These are phyloP conservation scores for Dothideomycetes sp. DNA, from an alignment of 2,329 filamentous ascomycete species.

Conservation along the genomic window DNA sequence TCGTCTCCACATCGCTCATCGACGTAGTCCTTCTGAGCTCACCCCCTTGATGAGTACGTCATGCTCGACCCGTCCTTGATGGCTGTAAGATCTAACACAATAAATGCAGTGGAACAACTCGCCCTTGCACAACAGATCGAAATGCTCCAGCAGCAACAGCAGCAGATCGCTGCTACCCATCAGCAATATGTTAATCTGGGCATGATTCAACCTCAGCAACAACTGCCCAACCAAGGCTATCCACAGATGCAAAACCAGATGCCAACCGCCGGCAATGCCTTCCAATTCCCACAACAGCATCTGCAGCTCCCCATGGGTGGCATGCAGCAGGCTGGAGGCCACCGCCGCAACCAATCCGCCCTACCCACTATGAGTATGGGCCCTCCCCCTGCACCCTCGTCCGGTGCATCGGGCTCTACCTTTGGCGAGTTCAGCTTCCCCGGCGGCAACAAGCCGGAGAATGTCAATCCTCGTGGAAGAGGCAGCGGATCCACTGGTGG, in stretches of 20 bases:
- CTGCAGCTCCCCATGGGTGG: conserved; percentile 53
- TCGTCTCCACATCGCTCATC: conserved; percentile 92
- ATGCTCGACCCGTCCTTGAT: conserved; percentile 2
- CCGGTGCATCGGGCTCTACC: conserved; percentile 63
- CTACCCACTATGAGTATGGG: conserved; percentile 87
- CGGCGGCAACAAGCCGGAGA: conserved; percentile 36
- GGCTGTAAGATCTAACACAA: no score
- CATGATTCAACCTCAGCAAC: conserved; percentile 79
- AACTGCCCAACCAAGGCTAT: conserved; percentile 60
- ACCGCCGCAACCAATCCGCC: conserved; percentile 96
- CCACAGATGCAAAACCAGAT: conserved; percentile 71
- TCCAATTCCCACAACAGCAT: conserved; percentile 77
- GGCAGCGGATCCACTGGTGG: conserved; percentile 56
- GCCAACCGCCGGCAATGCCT: conserved; percentile 57
- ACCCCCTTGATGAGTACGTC: conserved; percentile 95
- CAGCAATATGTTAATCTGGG: conserved; percentile 98
- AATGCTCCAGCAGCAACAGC: conserved; percentile 91
- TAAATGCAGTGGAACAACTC: conserved; percentile 96
- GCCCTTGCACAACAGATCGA: conserved; percentile 98
- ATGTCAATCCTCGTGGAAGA: conserved; percentile 52
- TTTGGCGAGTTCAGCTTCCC: conserved; percentile 65
- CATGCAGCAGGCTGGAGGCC: conserved; percentile 67
- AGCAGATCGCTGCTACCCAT: conserved; percentile 91
- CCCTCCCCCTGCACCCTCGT: conserved; percentile 75
- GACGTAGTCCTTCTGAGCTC: conserved; percentile 91